These are phyloP conservation scores for Cryphonectria japonica DNA, from an alignment of 2,329 filamentous ascomycete genomes.

Conservation along the genomic window DNA sequence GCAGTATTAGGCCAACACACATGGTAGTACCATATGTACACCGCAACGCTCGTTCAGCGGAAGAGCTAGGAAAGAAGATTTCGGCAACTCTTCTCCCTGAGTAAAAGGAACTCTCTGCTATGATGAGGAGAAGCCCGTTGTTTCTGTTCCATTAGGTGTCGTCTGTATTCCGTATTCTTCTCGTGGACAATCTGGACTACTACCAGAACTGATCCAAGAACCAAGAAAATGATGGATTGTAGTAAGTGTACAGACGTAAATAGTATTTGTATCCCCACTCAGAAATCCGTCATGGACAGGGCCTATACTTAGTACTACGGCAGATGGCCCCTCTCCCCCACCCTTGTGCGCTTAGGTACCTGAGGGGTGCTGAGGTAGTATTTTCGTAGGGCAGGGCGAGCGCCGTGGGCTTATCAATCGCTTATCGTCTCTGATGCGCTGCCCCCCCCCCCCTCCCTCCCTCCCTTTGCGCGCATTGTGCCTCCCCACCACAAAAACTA, in stretches of 20 bases:
- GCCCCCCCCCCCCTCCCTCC: no score
- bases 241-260: not conserved
- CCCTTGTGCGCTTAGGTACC: not conserved
- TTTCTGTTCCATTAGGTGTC: not conserved
- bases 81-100: not conserved
- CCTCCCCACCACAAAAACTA: slow-evolving; percentile 26
- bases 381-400: slow-evolving; percentile 1
- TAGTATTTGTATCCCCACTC: not conserved
- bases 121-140: no score
- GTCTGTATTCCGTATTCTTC: not conserved
- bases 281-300: not conserved
- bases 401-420: slow-evolving; percentile 15
- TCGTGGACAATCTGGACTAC: not conserved
- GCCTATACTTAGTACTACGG: not conserved
- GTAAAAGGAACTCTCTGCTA: no score
- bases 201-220: not conserved
- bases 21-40: not conserved
- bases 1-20: not conserved
- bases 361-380: not conserved
- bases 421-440: slow-evolving; percentile 18
- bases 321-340: slow-evolving; percentile 3
- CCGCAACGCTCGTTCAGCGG: not conserved
- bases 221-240: not conserved
- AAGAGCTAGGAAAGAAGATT: not conserved
- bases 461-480: not conserved